Evolutionary conservation across 2,329 filamentous ascomycete species (phyloP).

Genomic region (Penicillium palitans): DNA sequence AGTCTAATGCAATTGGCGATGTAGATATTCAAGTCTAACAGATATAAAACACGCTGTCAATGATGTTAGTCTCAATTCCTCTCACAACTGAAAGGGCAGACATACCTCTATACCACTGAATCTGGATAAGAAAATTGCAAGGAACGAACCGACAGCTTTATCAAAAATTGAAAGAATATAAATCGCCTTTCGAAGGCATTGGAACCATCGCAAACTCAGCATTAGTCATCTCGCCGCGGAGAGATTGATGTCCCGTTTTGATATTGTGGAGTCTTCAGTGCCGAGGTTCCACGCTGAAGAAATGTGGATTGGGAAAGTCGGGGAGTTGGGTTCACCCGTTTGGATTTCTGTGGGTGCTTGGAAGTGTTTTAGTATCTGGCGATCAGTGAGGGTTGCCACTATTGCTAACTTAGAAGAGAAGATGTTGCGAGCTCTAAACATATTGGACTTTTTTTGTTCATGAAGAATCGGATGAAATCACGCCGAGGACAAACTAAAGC

Average conservation of each 20-base stretch:
- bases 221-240: constrained; percentile 15
- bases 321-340: constrained; percentile 5
- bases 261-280: background rate
- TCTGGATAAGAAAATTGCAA: background rate
- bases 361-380: background rate
- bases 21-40: background rate
- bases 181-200: background rate
- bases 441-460: background rate
- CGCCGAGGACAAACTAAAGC: background rate
- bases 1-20: background rate
- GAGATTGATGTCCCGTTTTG: constrained; percentile 15
- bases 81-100: background rate
- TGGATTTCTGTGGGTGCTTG: background rate
- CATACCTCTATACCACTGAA: background rate
- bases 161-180: background rate
- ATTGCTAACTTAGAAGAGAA: background rate
- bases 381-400: no score
- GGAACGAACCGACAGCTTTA: background rate
- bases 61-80: background rate
- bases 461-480: background rate
- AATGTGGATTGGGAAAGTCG: background rate
- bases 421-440: background rate
- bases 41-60: background rate
- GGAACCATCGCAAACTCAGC: no score
- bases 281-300: background rate